Conservation (phyloP, 2,329 filamentous ascomycete species). For the Keithomyces neogunnii region DNA sequence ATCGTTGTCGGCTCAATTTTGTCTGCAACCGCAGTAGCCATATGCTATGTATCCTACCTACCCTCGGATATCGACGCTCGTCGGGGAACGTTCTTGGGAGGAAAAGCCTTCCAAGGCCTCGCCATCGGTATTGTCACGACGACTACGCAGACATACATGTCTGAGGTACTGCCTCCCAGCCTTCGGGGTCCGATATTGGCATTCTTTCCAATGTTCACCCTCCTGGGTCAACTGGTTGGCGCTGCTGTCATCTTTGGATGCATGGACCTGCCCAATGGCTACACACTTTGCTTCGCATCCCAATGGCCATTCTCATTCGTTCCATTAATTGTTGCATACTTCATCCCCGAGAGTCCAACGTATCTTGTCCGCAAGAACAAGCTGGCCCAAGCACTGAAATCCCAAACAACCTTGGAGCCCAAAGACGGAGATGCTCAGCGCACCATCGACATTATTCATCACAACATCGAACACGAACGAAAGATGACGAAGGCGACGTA, state of each 20-base stretch:
- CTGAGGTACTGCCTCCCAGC: slow-evolving; percentile 37
- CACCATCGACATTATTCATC: slow-evolving; percentile 34
- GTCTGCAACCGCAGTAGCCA: slow-evolving; percentile 26
- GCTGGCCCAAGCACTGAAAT: slow-evolving; percentile 30
- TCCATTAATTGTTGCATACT: slow-evolving; percentile 30
- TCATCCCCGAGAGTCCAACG: slow-evolving; percentile 43
- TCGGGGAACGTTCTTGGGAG: slow-evolving; percentile 32
- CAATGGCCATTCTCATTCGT: slow-evolving; percentile 36
- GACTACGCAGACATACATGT: slow-evolving; percentile 38
- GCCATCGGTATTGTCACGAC: slow-evolving; percentile 36
- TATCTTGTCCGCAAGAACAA: slow-evolving; percentile 35
- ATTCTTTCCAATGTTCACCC: slow-evolving; percentile 39
- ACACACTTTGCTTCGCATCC: slow-evolving; percentile 31
- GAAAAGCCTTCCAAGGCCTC: slow-evolving; percentile 36
- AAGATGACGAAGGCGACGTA: slow-evolving; percentile 26
- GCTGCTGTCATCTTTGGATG: slow-evolving; percentile 30
- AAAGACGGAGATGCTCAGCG: slow-evolving; percentile 26
- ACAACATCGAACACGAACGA: slow-evolving; percentile 36
- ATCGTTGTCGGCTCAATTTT: slow-evolving; percentile 27
- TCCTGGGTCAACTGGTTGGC: slow-evolving; percentile 39
- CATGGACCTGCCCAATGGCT: slow-evolving; percentile 22
- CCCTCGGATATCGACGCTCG: slow-evolving; percentile 15
- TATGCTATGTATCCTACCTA: slow-evolving; percentile 17
- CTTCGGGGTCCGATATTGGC: slow-evolving; percentile 39
- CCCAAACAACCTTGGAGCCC: slow-evolving; percentile 41